Conservation (phyloP, 2,329 filamentous ascomycete genomes). For the Exophiala mesophila region DNA sequence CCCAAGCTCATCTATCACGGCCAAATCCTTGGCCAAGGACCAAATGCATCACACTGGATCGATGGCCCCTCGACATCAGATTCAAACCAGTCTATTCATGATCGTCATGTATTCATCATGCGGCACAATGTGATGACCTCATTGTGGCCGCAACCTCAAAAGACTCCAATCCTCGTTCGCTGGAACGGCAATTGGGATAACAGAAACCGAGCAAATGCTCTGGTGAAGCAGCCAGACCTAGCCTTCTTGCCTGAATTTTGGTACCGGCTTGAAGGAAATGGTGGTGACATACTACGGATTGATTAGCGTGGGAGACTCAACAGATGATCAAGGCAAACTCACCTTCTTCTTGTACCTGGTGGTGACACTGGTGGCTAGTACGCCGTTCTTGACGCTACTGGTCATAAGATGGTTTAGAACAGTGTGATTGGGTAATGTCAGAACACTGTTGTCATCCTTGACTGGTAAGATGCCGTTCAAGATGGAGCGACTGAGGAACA, state of each 20-base stretch:
- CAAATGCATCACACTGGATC: too few relatives aligned
- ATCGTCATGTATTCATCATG: too few relatives aligned
- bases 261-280: constrained; percentile 91
- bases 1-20: too few relatives aligned
- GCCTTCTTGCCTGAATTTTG: constrained; percentile 5
- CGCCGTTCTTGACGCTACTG: constrained; percentile 95
- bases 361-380: constrained; percentile 90
- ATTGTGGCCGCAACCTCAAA: too few relatives aligned
- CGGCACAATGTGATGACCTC: too few relatives aligned
- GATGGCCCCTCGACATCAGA: too few relatives aligned
- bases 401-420: constrained; percentile 95
- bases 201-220: background rate
- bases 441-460: constrained; percentile 96
- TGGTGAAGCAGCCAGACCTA: constrained; percentile 6
- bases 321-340: constrained; percentile 20
- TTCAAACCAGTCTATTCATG: too few relatives aligned
- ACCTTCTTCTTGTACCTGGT: constrained; percentile 93
- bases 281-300: constrained; percentile 80
- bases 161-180: too few relatives aligned
- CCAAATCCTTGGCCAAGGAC: too few relatives aligned
- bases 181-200: too few relatives aligned
- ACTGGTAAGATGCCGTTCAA: constrained; percentile 85
- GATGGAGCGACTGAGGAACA: constrained; percentile 91
- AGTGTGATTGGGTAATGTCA: constrained; percentile 96
- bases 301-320: too few relatives aligned